Base-by-base conservation (phyloP, 768 basidiomycete species). In the Astraeus odoratus region DNA sequence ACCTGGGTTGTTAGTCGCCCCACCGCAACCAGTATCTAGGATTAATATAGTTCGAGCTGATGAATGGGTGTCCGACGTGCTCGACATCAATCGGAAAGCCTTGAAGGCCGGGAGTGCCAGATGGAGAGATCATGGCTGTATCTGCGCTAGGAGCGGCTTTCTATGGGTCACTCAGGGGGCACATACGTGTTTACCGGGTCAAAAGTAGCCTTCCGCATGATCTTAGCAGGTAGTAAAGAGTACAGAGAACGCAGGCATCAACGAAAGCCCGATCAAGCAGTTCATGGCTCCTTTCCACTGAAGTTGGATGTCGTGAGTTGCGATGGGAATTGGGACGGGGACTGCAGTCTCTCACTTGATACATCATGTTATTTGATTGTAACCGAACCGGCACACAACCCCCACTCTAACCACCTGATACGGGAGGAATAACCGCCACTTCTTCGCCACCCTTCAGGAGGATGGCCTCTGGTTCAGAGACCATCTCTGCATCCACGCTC, bases 401-500 rank as follows among this genome's bases (percentile, higher is more conserved):
- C n/a, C 23, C 40, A 15, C 46, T 33, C 48, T 59, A 88, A 25
- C 87, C 87, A 4, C 89, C 88, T 42, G 84, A 86, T 0, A 90
- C 86, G 8, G 85, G 87, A 52, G 83, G 83, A 34, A 91, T 90
- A 20, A 90, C 72, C 12, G 81, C 86, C 7, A 89, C 76, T 54
- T 86, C 82, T 60, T 90, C 86, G 18, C 85, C 86, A 9, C 84
- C 83, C 36, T 62, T 71, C 37, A 91, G 60, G 10, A 66, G 46
- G 16, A 76, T 64, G 1, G 50, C 48, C n/a, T 67, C 65, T 2
- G 73, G 72, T 48, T 81, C 71, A 10, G 82, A 77, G 2, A 87
- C 73, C 84, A 89, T 89, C 64, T 86, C 85, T 42, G 74, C 82
- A 55, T 89, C 68, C 10, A 90, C 84, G 55, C 86, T 86, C 86